These are phyloP conservation scores for Cryptosporidium viatorum DNA, from an alignment of 169 alveolate genomes.

Conservation along the genomic window DNA sequence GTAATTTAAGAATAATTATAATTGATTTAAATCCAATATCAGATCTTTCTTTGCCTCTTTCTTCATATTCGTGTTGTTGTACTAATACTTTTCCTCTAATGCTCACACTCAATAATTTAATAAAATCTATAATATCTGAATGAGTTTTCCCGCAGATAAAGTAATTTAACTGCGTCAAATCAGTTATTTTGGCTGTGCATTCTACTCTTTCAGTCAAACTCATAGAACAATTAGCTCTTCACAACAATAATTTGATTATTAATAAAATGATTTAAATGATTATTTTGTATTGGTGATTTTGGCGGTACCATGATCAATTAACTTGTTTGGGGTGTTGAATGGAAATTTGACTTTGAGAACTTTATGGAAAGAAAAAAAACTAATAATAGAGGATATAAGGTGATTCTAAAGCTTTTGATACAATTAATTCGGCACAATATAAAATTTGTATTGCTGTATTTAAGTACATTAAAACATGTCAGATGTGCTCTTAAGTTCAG, in stretches of 20 bases:
- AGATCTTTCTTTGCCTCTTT: not conserved
- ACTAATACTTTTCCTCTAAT: slow-evolving; percentile 23
- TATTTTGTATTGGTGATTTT: not conserved
- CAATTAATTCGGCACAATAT: not conserved
- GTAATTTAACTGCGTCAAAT: slow-evolving; percentile 1
- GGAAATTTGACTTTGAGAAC: not conserved
- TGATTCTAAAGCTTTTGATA: not conserved
- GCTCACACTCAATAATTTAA: slow-evolving; percentile 36
- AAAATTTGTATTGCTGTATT: not conserved
- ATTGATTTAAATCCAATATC: slow-evolving; percentile 16
- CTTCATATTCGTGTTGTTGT: slow-evolving; percentile 16
- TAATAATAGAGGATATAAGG: not conserved
- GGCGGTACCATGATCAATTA: slow-evolving; percentile 1
- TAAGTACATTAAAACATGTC: not conserved
- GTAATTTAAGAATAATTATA: slow-evolving; percentile 9
- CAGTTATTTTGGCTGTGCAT: slow-evolving; percentile 22
- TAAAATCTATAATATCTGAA: slow-evolving; percentile 60
- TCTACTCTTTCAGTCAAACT: slow-evolving; percentile 6
- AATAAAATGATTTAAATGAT: not conserved
- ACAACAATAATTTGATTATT: not conserved
- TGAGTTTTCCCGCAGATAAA: slow-evolving; percentile 52
- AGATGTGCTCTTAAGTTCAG: slow-evolving; percentile 17
- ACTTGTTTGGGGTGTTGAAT: not conserved
- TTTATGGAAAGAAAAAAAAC: not conserved
- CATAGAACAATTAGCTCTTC: not conserved